Percentiles rank a stretch among this genome's conserved stretches.
Conservation (phyloP, 2,329 filamentous ascomycete genomes). For the Ascochyta viciae-villosae region DNA sequence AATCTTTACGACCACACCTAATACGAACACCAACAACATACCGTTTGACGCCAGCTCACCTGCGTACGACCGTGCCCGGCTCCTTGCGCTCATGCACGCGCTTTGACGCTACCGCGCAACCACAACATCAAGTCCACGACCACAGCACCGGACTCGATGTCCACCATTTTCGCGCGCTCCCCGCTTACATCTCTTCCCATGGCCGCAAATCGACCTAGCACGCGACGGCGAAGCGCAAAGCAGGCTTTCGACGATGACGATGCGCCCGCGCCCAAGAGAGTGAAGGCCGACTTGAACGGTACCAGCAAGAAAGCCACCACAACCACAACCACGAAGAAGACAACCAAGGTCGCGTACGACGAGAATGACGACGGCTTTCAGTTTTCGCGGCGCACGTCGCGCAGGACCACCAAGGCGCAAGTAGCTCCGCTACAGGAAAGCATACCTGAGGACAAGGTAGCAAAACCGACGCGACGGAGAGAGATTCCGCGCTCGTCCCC, state of each 20-base stretch:
- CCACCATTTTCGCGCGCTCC: constrained; percentile 44
- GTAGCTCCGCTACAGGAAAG: constrained; percentile 35
- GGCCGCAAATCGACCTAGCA: constrained; percentile 53
- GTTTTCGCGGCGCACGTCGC: constrained; percentile 53
- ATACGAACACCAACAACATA: constrained; percentile 16
- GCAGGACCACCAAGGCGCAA: constrained; percentile 47
- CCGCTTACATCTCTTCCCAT: constrained; percentile 57
- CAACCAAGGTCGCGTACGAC: constrained; percentile 53
- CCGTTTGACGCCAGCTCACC: constrained; percentile 8
- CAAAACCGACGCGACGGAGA: constrained; percentile 29
- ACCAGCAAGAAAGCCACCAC: constrained; percentile 45
- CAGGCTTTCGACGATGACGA: constrained; percentile 54
- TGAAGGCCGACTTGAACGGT: constrained; percentile 50
- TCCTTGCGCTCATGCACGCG: constrained; percentile 47
- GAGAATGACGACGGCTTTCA: constrained; percentile 58
- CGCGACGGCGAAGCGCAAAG: constrained; percentile 57
- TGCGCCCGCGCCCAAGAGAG: constrained; percentile 53
- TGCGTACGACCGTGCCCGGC: constrained; percentile 14
- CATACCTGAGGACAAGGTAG: constrained; percentile 37
- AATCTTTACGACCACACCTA: constrained; percentile 36
- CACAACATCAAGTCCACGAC: constrained; percentile 25
- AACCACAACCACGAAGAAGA: constrained; percentile 46
- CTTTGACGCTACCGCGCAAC: constrained; percentile 34
- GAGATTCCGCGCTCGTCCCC: constrained; percentile 13
- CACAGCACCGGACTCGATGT: constrained; percentile 46